Percentiles rank a stretch among this genome's conserved stretches.
Evolutionary conservation across 257 asterid species (phyloP).

Genomic region (Scutellaria baicalensis): DNA sequence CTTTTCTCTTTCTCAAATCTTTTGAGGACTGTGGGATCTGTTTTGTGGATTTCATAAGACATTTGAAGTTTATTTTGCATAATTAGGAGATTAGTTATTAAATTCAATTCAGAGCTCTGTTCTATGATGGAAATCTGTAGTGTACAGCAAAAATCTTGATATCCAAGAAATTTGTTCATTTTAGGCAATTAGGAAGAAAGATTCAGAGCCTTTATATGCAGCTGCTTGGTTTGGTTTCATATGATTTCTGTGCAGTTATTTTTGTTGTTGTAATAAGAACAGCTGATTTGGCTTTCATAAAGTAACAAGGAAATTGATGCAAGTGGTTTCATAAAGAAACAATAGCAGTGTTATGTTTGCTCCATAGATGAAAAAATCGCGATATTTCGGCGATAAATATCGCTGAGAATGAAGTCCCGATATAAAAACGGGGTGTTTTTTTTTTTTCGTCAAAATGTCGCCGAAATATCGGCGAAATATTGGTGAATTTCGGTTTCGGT

Average conservation of each 20-base stretch:
- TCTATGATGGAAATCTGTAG: neutral
- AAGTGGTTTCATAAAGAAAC: too few species aligned
- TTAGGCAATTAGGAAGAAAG: neutral
- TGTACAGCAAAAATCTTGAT: neutral
- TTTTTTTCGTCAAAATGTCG: too few species aligned
- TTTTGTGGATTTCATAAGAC: neutral
- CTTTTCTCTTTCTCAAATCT: neutral
- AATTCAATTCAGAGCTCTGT: neutral
- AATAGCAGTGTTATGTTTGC: too few species aligned
- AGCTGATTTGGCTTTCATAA: neutral
- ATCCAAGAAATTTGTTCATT: neutral
- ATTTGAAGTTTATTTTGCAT: neutral
- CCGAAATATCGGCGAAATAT: too few species aligned
- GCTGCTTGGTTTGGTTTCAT: neutral
- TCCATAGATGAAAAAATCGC: too few species aligned
- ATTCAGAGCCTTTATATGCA: neutral
- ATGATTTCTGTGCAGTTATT: neutral
- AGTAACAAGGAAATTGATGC: neutral
- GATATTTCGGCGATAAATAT: too few species aligned
- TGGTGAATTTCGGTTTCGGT: too few species aligned
- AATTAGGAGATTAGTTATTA: neutral
- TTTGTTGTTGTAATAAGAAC: neutral
- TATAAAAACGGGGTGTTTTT: too few species aligned
- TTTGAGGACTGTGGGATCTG: neutral
- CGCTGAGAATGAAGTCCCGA: too few species aligned